These are phyloP conservation scores for Priceomyces haplophilus DNA, from an alignment of 805 yeast species.

Conservation along the genomic window DNA sequence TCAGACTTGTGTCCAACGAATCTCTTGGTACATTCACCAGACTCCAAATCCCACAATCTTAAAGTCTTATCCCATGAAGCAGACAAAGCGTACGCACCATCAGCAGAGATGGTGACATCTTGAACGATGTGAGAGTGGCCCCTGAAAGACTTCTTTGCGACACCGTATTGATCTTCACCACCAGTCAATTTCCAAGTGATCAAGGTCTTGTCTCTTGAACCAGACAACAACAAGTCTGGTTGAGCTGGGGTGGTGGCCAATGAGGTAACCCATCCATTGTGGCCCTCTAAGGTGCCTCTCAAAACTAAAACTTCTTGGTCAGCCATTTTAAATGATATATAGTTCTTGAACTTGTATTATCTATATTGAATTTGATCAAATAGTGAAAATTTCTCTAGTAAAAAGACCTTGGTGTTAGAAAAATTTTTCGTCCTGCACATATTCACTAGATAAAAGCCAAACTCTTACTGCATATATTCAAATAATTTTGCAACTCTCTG, in stretches of 20 bases:
- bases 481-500: not conserved
- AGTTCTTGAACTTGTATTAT: not conserved
- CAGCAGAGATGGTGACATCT: slow-evolving; percentile 96
- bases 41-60: slow-evolving; percentile 95
- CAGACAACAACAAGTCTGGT: slow-evolving; percentile 97
- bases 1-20: slow-evolving; percentile 98
- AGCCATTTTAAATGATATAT: slow-evolving; percentile 48
- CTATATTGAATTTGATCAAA: not conserved
- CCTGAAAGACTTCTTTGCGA: slow-evolving; percentile 92
- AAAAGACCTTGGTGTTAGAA: slow-evolving; percentile 5
- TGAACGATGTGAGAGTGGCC: slow-evolving; percentile 99
- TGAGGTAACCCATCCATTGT: slow-evolving; percentile 89
- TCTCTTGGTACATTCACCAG: slow-evolving; percentile 91
- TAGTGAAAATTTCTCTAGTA: slow-evolving; percentile 5
- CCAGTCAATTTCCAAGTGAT: slow-evolving; percentile 97
- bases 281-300: slow-evolving; percentile 98
- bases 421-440: slow-evolving; percentile 5
- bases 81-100: slow-evolving; percentile 95
- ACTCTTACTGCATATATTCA: not conserved
- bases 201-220: slow-evolving; percentile 97
- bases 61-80: slow-evolving; percentile 99
- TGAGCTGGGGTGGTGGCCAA: slow-evolving; percentile 96
- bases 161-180: slow-evolving; percentile 93
- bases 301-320: slow-evolving; percentile 95
- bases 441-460: not conserved